Conservation (phyloP, 345 rosid genomes). For the Bruguiera parviflora region DNA sequence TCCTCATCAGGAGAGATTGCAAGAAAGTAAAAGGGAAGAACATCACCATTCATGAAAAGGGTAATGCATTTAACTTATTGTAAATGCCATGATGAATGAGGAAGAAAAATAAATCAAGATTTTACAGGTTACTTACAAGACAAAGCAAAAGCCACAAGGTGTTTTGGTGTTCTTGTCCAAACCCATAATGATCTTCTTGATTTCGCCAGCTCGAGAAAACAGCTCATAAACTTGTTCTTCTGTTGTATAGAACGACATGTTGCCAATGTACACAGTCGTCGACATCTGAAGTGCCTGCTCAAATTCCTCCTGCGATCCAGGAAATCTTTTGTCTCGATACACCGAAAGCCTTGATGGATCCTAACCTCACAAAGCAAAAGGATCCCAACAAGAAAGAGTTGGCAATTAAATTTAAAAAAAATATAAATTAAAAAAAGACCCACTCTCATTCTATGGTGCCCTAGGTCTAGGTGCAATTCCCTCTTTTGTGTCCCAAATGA, state of each 20-base stretch:
- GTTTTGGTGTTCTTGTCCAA: slow-evolving; percentile 93
- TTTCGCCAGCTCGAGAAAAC: slow-evolving; percentile 87
- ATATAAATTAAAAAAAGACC: background rate
- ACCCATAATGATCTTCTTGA: slow-evolving; percentile 97
- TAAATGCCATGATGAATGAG: background rate
- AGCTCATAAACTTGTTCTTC: slow-evolving; percentile 99
- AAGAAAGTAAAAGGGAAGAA: too few species aligned
- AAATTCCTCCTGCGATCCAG: slow-evolving; percentile 84
- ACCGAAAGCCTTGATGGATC: slow-evolving; percentile 79
- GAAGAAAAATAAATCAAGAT: background rate
- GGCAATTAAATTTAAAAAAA: background rate
- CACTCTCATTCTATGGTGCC: too few species aligned
- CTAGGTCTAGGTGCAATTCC: too few species aligned
- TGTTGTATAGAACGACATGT: slow-evolving; percentile 93
- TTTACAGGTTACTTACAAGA: slow-evolving; percentile 43
- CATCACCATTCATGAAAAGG: too few species aligned
- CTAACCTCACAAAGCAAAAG: slow-evolving; percentile 26
- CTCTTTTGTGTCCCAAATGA: too few species aligned
- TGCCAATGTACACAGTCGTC: slow-evolving; percentile 79
- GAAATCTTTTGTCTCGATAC: slow-evolving; percentile 75
- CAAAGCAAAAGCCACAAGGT: slow-evolving; percentile 97
- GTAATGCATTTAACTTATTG: too few species aligned
- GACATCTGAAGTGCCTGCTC: slow-evolving; percentile 68
- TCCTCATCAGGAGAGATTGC: too few species aligned
- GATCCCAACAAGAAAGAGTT: background rate